Base-by-base conservation (phyloP, 495 filamentous ascomycete species). In the Penicillium ucsense region DNA sequence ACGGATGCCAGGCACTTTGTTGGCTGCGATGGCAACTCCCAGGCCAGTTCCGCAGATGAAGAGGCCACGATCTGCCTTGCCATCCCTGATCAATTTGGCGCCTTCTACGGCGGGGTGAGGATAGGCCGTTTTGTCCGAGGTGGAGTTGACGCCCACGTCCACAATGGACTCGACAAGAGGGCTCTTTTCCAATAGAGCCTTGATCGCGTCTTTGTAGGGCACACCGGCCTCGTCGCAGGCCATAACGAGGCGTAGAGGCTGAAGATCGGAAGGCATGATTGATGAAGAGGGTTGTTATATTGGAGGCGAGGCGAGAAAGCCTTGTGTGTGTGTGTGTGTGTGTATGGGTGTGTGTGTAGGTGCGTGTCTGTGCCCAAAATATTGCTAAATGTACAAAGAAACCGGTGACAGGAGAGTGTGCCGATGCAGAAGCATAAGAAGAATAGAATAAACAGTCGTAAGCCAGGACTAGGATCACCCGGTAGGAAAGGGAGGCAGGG, bases 21-120 rank as follows among this genome's bases (percentile, higher is more conserved):
- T 94, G 60, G 88, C 88, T 27, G 77, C 67, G 63, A 94, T 94
- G 50, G 88, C 87, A 7, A 94, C 88, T 4, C 88, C 88, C 30
- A 94, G 75, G 3, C 88, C 88, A 4, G 88, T 94, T 8, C 88
- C 87, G 68, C 88, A 94, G 72, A 94, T 88, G 56, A 91, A 76
- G 38, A 94, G 75, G 3, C 86, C 88, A 33, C 88, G 81, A 64
- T 94, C 88, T 12, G 75, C 80, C 63, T 74, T 68, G 56, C 87
- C 86, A 30, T 75, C 71, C 27, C 71, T 73, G 50, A 90, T 81
- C 20, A 85, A 75, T 57, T 82, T 69, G 43, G 76, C 82, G 8
- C 84, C 85, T 42, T 75, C 75, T 32, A 86, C 84, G 42, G 87
- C 87, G 45, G 85, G 75, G 70, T 88, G 84, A 3, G 88, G 86